Evolutionary conservation across 2,329 filamentous ascomycete species (phyloP).

Genomic region (Coleophoma eucalyptorum): DNA sequence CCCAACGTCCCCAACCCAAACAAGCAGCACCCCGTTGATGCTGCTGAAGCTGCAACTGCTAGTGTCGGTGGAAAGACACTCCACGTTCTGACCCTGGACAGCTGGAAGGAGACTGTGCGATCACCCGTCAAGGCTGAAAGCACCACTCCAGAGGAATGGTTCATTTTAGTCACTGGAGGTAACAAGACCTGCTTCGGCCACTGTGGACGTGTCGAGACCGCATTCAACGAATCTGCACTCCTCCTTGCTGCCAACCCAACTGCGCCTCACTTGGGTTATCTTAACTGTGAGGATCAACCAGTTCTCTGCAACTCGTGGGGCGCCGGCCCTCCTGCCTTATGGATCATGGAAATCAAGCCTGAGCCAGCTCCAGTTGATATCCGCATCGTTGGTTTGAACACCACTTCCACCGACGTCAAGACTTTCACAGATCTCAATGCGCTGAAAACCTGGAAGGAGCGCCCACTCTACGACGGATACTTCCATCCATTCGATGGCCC

Average conservation of each 20-base stretch:
- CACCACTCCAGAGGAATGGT: constrained; percentile 69
- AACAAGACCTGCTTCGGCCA: constrained; percentile 72
- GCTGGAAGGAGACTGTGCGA: constrained; percentile 68
- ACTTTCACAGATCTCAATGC: constrained; percentile 58
- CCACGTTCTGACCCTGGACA: constrained; percentile 59
- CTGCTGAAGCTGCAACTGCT: constrained; percentile 41
- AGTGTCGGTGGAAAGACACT: constrained; percentile 49
- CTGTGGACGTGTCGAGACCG: constrained; percentile 60
- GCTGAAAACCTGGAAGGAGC: constrained; percentile 46
- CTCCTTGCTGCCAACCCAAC: constrained; percentile 58
- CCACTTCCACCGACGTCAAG: constrained; percentile 62
- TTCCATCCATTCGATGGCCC: constrained; percentile 76
- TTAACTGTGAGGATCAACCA: constrained; percentile 73
- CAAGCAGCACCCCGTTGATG: constrained; percentile 27
- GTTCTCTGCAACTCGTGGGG: constrained; percentile 75
- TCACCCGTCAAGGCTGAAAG: constrained; percentile 54
- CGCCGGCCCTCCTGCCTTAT: constrained; percentile 58
- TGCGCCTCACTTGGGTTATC: constrained; percentile 61
- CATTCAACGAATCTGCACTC: constrained; percentile 62
- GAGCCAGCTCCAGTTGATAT: constrained; percentile 60
- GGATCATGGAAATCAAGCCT: constrained; percentile 65
- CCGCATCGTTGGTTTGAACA: constrained; percentile 63
- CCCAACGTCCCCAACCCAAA: constrained; percentile 47
- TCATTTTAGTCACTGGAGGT: constrained; percentile 68
- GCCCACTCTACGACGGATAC: constrained; percentile 53